Base-by-base conservation (phyloP, 2,329 filamentous ascomycete genomes). In the Cordyceps fumosorosea region DNA sequence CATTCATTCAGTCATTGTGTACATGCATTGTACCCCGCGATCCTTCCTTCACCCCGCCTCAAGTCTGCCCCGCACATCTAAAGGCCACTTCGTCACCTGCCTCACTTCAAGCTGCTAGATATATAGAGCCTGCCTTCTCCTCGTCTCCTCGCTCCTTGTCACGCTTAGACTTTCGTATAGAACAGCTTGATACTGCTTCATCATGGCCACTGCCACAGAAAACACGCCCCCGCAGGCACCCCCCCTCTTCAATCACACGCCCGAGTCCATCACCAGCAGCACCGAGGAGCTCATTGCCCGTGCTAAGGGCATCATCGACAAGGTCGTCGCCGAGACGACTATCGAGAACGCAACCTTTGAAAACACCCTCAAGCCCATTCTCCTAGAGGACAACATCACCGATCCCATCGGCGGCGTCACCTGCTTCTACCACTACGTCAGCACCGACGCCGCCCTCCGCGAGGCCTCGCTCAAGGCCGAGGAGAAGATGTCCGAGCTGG, bases 341-440 rank as follows among this genome's bases (percentile, higher is more conserved):
- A 71, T 76, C 14, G 76, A 78, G 62, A 77, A 80, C 64, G 80
- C 81, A 22, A 82, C 76, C 18, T 86, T 85, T 67, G 74, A 76
- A 59, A 78, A 80, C n/a, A 80, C 84, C 56, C 72, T 85, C 55
- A 76, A 80, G 32, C 91, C 91, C n/a, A 86, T 95, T 71, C 85
- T 89, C 29, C 34, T 22, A 16, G 34, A 47, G 11, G 79, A 85
- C 59, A 89, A 90, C 69, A 89, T 91, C 76, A 89, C 93, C 73
- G 71, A 79, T 3, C 37, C 22, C 32, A 78, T 81, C 65, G 76
- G 80, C 53, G 81, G 87, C 64, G 91, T 92, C 66, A 76, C 93
- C 60, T 85, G 86, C 66, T 93, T 95, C 76, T 93, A 93, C 74
- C 88, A 92, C 70, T 86, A 90, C 66, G 89, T 93, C 5, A 91